Conservation (phyloP, 192 early-diverging fungal species). For the Mortierella antarctica region DNA sequence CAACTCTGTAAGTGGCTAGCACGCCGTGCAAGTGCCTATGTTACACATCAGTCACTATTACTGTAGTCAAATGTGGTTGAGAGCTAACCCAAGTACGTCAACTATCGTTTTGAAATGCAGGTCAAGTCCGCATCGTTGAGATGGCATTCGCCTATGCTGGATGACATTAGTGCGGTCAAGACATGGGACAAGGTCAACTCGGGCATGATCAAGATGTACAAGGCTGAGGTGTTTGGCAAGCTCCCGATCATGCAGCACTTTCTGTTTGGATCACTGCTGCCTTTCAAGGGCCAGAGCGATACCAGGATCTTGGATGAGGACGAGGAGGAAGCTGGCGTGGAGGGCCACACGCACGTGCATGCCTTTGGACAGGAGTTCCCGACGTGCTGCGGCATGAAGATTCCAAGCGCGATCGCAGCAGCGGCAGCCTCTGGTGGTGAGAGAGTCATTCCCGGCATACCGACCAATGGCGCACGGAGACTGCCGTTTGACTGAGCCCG, state of each 20-base stretch:
- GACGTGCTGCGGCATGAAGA: slow-evolving; percentile 82
- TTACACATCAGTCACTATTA: slow-evolving; percentile 7
- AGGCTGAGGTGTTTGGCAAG: slow-evolving; percentile 91
- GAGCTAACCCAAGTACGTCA: background rate
- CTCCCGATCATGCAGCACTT: slow-evolving; percentile 99
- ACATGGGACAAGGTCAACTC: slow-evolving; percentile 92
- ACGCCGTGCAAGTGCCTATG: background rate
- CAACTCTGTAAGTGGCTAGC: slow-evolving; percentile 70
- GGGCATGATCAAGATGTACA: slow-evolving; percentile 97
- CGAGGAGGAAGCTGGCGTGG: slow-evolving; percentile 63
- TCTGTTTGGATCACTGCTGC: slow-evolving; percentile 88
- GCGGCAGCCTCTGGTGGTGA: slow-evolving; percentile 57
- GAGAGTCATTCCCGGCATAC: slow-evolving; percentile 21
- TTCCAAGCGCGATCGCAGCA: slow-evolving; percentile 86
- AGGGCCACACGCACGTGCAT: slow-evolving; percentile 69
- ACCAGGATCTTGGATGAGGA: slow-evolving; percentile 43
- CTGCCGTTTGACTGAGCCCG: slow-evolving; percentile 54
- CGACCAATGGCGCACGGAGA: slow-evolving; percentile 33
- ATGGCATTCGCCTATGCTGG: slow-evolving; percentile 97
- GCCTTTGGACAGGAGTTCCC: slow-evolving; percentile 85
- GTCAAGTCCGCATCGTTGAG: slow-evolving; percentile 76
- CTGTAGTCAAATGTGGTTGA: background rate
- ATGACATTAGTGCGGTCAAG: slow-evolving; percentile 87
- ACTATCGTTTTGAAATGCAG: slow-evolving; percentile 12
- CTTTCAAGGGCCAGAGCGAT: slow-evolving; percentile 71